Evolutionary conservation across 169 alveolate species (phyloP).

Genomic region (Plasmodium cynomolgi): DNA sequence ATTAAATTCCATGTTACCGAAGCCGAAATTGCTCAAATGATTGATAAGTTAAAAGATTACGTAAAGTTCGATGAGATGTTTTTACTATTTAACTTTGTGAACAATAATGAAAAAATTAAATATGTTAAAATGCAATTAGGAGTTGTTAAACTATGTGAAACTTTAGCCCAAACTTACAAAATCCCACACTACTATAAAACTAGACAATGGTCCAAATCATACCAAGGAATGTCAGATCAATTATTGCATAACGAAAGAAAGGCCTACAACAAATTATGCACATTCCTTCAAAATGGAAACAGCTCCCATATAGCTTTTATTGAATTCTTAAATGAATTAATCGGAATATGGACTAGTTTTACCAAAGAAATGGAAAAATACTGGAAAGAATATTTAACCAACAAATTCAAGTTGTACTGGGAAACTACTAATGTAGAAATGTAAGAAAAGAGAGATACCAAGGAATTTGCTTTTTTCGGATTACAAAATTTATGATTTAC

Average conservation of each 20-base stretch:
- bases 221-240: constrained; percentile 16
- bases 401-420: background rate
- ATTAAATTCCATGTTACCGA: constrained; percentile 2
- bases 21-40: constrained; percentile 7
- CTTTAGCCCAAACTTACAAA: background rate
- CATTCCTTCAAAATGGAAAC: constrained; percentile 26
- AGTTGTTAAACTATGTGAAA: constrained; percentile 5
- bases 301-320: constrained; percentile 14
- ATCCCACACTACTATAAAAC: background rate
- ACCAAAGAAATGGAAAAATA: constrained; percentile 24
- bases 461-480: background rate
- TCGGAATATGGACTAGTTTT: background rate
- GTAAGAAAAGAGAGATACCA: background rate
- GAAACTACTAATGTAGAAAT: background rate
- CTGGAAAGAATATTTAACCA: constrained; percentile 7
- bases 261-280: constrained; percentile 10
- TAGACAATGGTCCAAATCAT: constrained; percentile 7
- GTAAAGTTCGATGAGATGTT: constrained; percentile 21
- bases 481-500: background rate
- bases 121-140: constrained; percentile 16
- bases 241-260: constrained; percentile 16
- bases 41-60: constrained; percentile 12
- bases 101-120: constrained; percentile 23
- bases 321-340: constrained; percentile 24
- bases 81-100: constrained; percentile 6